Base-by-base conservation (phyloP, 1,284 basidiomycete species). In the Ganoderma boninense region DNA sequence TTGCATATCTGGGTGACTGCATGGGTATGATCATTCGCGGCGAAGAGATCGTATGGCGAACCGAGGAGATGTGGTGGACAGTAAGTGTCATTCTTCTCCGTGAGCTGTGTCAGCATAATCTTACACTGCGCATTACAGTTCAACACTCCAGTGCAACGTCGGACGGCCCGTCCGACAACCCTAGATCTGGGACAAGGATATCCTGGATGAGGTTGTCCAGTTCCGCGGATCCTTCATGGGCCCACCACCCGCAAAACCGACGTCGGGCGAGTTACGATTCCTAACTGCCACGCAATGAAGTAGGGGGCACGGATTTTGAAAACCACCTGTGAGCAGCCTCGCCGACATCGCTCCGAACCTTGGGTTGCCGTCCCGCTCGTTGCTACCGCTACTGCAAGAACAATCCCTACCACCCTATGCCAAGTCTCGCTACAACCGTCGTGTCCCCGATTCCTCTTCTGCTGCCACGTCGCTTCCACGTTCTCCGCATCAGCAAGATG, bases 401-500 rank as follows among this genome's bases (percentile, higher is more conserved):
- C 91, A 98, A 98, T 90, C 96, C 96, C 60, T 95, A 93, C 86
- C 35, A 35, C 35, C 35, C 35, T 35, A 35, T 35, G 93, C 93
- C 73, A 97, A 97, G 86, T 96, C 94, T 71, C 86, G 96, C 82
- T 98, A 97, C 89, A 98, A 98, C 88, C 95, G 97, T 89, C 97
- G 97, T 96, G 96, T 97, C 64, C 96, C 96, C 78, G 96, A 97
- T 99, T 99, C 90, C 96, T 97, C 74, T 97, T 93, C 91, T 97
- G 95, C 84, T 93, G 90, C 82, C 97, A 98, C 85, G 89, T 99
- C 72, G 97, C 72, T 98, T 95, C 96, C 97, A 99, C 84, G 96
- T 99, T 78, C 87, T 99, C 85, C 95, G 97, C 78, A 99, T 98
- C 93, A 98, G 99, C 95, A 99, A 99, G 93, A 99, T 98, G 95